A percentile compares a stretch with the other conserved stretches of the same genome.
These are phyloP conservation scores for Lagerstroemia speciosa DNA, from an alignment of 345 rosid species.

Conservation along the genomic window DNA sequence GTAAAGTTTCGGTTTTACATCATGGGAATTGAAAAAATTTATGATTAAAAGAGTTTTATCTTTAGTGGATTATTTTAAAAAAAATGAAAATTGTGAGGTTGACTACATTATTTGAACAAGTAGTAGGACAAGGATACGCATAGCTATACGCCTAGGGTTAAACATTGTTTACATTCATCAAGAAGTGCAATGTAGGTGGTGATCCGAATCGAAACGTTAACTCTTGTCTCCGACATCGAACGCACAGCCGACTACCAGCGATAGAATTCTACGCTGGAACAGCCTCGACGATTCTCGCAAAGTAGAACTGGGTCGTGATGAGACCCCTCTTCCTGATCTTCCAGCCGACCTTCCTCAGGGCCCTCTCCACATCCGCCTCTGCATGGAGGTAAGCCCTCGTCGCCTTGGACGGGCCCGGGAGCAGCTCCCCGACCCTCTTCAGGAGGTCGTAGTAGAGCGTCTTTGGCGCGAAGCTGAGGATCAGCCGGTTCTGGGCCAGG, in stretches of 20 bases:
- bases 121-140: background rate
- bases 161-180: background rate
- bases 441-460: conserved; percentile 71
- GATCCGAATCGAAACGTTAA: background rate
- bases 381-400: conserved; percentile 88
- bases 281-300: conserved; percentile 77
- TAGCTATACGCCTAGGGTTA: background rate
- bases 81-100: background rate
- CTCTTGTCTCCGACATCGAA: background rate
- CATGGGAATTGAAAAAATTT: no score
- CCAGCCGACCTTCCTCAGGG: conserved; percentile 82
- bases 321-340: conserved; percentile 76
- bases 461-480: conserved; percentile 89
- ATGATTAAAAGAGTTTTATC: no score
- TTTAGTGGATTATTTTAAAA: no score
- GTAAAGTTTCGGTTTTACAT: background rate
- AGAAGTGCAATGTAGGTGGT: background rate
- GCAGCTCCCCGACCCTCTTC: conserved; percentile 84
- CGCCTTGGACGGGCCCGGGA: conserved; percentile 97
- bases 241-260: background rate
- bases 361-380: conserved; percentile 83
- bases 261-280: conserved; percentile 26
- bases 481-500: conserved; percentile 64
- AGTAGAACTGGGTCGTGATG: conserved; percentile 69
- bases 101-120: background rate